Evolutionary conservation across 1,139 yeast genomes (phyloP).

Genomic region (Yamadazyma diospyri): DNA sequence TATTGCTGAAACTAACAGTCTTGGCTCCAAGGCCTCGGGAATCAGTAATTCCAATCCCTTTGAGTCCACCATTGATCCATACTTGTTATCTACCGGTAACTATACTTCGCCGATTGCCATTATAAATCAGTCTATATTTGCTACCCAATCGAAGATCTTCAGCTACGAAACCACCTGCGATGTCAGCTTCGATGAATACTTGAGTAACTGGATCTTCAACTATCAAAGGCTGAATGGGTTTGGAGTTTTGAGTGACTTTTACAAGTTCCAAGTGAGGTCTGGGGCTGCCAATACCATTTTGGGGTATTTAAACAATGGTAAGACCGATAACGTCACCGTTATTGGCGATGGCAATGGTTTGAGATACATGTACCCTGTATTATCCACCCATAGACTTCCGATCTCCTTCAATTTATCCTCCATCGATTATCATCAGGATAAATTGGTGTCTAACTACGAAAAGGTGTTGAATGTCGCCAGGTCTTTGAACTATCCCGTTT

Average conservation of each 20-base stretch:
- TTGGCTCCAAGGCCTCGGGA: conserved; percentile 8
- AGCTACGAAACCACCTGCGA: conserved; percentile 66
- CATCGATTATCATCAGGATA: conserved; percentile 59
- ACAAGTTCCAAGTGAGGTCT: conserved; percentile 68
- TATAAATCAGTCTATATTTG: conserved; percentile 63
- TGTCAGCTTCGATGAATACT: conserved; percentile 55
- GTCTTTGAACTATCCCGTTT: conserved; percentile 63
- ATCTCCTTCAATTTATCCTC: conserved; percentile 73
- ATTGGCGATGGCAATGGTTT: conserved; percentile 69
- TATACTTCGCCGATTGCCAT: conserved; percentile 64
- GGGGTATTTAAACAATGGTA: conserved; percentile 57
- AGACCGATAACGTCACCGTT: conserved; percentile 49
- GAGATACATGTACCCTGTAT: conserved; percentile 58
- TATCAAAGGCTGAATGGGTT: conserved; percentile 50
- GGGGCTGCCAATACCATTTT: conserved; percentile 82
- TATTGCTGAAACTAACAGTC: conserved; percentile 7
- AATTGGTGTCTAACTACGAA: conserved; percentile 66
- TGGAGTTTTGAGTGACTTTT: conserved; percentile 56
- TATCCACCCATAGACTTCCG: conserved; percentile 45
- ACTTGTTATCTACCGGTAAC: conserved; percentile 43
- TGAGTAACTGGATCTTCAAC: conserved; percentile 57
- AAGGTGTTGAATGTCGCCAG: conserved; percentile 63
- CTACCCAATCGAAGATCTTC: conserved; percentile 62
- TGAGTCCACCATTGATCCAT: conserved; percentile 58
- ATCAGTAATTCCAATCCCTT: conserved; percentile 37